phyloP scores from a whole-genome alignment of 768 basidiomycete species.

The Xerocomellus intermedius region DNA sequence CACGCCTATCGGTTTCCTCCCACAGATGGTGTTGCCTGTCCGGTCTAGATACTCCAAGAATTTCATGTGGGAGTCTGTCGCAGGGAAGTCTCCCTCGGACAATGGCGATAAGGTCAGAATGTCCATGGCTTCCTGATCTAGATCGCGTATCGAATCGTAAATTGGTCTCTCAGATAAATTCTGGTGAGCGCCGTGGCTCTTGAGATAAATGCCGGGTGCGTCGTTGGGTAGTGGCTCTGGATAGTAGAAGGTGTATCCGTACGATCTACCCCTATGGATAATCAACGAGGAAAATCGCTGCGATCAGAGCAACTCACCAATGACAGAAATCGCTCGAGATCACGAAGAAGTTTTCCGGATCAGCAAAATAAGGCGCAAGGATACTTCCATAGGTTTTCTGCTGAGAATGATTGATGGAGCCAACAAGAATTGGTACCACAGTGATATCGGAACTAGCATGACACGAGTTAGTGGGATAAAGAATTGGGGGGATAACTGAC shows the following conservation, averaged over 20 bases:
- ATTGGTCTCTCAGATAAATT: conserved; percentile 58
- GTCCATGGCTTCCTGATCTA: conserved; percentile 88
- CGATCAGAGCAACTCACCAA: conserved; percentile 55
- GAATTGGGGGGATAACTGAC: conserved; percentile 39
- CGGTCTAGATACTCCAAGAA: conserved; percentile 67
- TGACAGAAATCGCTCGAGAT: conserved; percentile 98
- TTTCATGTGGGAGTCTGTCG: conserved; percentile 51
- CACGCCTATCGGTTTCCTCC: conserved; percentile 93
- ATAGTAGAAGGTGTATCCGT: conserved; percentile 87
- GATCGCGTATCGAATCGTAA: conserved; percentile 73
- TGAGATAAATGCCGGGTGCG: conserved; percentile 48
- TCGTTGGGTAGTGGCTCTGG: conserved; percentile 55
- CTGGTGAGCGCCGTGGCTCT: conserved; percentile 40
- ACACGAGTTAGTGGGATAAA: conserved; percentile 3
- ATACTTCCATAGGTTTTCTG: conserved; percentile 67
- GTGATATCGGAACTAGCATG: conserved; percentile 61
- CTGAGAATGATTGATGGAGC: conserved; percentile 57
- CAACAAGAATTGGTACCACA: conserved; percentile 90
- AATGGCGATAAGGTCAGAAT: conserved; percentile 56
- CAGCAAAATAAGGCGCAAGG: conserved; percentile 76
- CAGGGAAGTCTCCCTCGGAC: conserved; percentile 41
- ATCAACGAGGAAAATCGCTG: not conserved
- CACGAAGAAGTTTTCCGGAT: conserved; percentile 81
- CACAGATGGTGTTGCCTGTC: conserved; percentile 96
- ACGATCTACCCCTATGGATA: conserved; percentile 69